Base-by-base conservation (phyloP, 2,329 filamentous ascomycete species). In the Venturia nashicola region DNA sequence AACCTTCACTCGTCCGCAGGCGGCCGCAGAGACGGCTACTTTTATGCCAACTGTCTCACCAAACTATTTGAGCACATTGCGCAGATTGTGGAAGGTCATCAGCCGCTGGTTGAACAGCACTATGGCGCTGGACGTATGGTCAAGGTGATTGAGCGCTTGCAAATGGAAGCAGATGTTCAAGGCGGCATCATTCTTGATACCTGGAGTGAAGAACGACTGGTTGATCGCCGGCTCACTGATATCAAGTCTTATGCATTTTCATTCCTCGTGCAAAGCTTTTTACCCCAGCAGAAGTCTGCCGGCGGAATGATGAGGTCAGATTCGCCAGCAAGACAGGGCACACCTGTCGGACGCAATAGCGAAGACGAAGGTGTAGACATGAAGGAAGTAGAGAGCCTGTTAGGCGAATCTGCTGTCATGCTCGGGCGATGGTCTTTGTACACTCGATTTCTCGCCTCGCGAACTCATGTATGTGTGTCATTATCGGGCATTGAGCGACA, bases 241-340 rank as follows among this genome's bases (percentile, higher is more conserved):
- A 90, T 96, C 74, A 97, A 95, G 77, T 96, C 92, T 64, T 99
- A 99, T 72, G 92, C 94, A 0, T 99, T 96, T 74, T 96, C 92
- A 0, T 99, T 99, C 72, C 78, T 99, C 55, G 92, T 97, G 0
- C 92, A 97, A 75, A 97, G 92, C 76, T 97, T 96, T 73, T 74
- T 96, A 59, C 86, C 90, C 0, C 80, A 83, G 39, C 87, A 90
- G 65, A 87, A 87, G 66, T 79, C 83, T 6, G 74, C 76, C 8
- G 75, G 80, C 12, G 84, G 84, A 1, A 86, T 86, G 1, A 83
- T 87, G 2, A 83, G 90, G 55, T 84, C 90, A 44, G 87, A 82
- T 67, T 96, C 92, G 1, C 93, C 93, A 0, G 89, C 89, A 11
- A 74, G 82, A 43, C 64, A 66, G 32, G 68, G 67, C 55, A 75